A percentile compares a stretch with the other conserved stretches of the same genome.
These are phyloP conservation scores for Melastoma candidum DNA, from an alignment of 441 rosid genomes.

Conservation along the genomic window DNA sequence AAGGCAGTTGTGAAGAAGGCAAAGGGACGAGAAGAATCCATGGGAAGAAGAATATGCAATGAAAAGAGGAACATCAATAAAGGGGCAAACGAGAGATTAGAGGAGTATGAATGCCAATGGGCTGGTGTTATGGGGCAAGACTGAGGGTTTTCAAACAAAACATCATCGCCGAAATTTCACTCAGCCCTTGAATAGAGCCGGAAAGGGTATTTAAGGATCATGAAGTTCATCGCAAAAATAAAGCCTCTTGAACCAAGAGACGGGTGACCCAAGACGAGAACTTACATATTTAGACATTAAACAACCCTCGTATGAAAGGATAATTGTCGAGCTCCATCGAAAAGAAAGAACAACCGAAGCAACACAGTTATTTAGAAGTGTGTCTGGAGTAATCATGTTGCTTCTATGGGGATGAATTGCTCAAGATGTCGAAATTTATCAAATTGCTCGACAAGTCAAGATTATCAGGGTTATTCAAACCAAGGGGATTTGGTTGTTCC, in stretches of 20 bases:
- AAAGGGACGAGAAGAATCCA: slow-evolving; percentile 88
- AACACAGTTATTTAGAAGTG: slow-evolving; percentile 15
- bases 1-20: slow-evolving; percentile 79
- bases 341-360: slow-evolving; percentile 15
- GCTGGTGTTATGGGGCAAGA: slow-evolving; percentile 56
- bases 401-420: slow-evolving; percentile 16
- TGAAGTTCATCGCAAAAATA: slow-evolving; percentile 27
- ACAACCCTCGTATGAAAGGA: slow-evolving; percentile 20
- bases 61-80: slow-evolving; percentile 82
- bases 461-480: slow-evolving; percentile 14
- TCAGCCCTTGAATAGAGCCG: slow-evolving; percentile 22
- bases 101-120: slow-evolving; percentile 57
- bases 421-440: slow-evolving; percentile 3
- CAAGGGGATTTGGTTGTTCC: slow-evolving; percentile 8
- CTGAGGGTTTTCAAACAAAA: slow-evolving; percentile 25
- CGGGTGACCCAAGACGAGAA: slow-evolving; percentile 10
- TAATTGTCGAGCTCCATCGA: slow-evolving; percentile 16
- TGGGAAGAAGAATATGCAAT: slow-evolving; percentile 58
- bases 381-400: slow-evolving; percentile 13
- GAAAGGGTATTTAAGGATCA: slow-evolving; percentile 23
- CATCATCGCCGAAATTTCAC: slow-evolving; percentile 17
- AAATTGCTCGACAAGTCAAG: too few relatives aligned
- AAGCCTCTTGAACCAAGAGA: slow-evolving; percentile 27
- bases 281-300: slow-evolving; percentile 24
- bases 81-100: slow-evolving; percentile 63